phyloP scores from a whole-genome alignment of 352 stramenopile genomes.

The Phytophthora foliorum region DNA sequence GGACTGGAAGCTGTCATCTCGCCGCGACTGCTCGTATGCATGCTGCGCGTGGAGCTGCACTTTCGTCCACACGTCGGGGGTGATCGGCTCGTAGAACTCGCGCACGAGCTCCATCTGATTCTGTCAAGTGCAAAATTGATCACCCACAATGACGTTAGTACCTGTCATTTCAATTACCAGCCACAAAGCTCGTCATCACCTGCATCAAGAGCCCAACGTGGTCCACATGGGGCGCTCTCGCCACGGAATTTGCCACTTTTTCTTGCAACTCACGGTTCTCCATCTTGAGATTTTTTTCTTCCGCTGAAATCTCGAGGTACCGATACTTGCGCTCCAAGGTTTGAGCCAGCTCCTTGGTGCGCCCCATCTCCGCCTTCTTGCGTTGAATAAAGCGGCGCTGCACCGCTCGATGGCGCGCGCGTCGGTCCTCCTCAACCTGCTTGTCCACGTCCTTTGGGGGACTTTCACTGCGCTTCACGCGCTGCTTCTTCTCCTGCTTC shows the following conservation, averaged over 20 bases:
- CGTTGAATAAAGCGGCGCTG: slow-evolving; percentile 67
- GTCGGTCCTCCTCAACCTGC: slow-evolving; percentile 49
- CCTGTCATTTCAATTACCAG: neutral
- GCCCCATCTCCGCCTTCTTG: slow-evolving; percentile 58
- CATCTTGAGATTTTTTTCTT: slow-evolving; percentile 41
- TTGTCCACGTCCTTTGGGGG: slow-evolving; percentile 1
- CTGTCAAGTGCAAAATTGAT: slow-evolving; percentile 12
- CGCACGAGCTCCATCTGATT: slow-evolving; percentile 55
- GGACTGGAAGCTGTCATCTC: slow-evolving; percentile 39
- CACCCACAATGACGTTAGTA: neutral
- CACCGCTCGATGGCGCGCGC: slow-evolving; percentile 57
- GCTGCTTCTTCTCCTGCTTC: slow-evolving; percentile 9
- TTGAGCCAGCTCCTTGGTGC: slow-evolving; percentile 43
- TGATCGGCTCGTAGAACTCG: slow-evolving; percentile 51
- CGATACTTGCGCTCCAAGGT: slow-evolving; percentile 52
- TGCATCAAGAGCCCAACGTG: slow-evolving; percentile 38
- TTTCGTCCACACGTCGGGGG: slow-evolving; percentile 16
- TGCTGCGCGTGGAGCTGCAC: slow-evolving; percentile 37
- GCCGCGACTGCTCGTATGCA: slow-evolving; percentile 38
- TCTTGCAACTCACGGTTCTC: slow-evolving; percentile 48
- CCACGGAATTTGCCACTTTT: slow-evolving; percentile 19
- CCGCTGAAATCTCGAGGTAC: slow-evolving; percentile 45
- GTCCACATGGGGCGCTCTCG: slow-evolving; percentile 22
- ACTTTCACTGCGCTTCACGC: slow-evolving; percentile 5
- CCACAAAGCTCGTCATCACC: slow-evolving; percentile 7